Evolutionary conservation across 768 basidiomycete species (phyloP).

Genomic region (Suillus cothurnatus): DNA sequence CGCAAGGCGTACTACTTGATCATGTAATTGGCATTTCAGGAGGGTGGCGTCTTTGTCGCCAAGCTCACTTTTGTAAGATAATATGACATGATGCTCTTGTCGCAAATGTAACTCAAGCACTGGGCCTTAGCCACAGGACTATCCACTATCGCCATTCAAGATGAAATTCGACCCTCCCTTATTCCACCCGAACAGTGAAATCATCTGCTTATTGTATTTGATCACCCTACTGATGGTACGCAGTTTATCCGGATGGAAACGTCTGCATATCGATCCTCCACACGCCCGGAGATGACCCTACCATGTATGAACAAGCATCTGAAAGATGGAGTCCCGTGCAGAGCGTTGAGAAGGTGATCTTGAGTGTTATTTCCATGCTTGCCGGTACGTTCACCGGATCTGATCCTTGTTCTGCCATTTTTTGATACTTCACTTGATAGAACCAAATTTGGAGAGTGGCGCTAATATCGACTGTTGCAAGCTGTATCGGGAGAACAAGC

Average conservation of each 20-base stretch:
- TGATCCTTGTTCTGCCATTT: slow-evolving; percentile 4
- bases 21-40: slow-evolving; percentile 44
- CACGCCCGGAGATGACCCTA: slow-evolving; percentile 89
- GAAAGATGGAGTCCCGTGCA: slow-evolving; percentile 99
- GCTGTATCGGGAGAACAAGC: slow-evolving; percentile 86
- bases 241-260: slow-evolving; percentile 94
- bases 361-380: slow-evolving; percentile 96
- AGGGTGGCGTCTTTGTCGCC: slow-evolving; percentile 94
- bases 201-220: slow-evolving; percentile 12
- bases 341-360: slow-evolving; percentile 94
- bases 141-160: slow-evolving; percentile 98
- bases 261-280: slow-evolving; percentile 99
- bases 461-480: slow-evolving; percentile 99
- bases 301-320: slow-evolving; percentile 92
- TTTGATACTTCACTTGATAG: slow-evolving; percentile 37
- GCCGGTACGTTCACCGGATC: slow-evolving; percentile 60
- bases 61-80: slow-evolving; percentile 86
- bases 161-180: slow-evolving; percentile 98
- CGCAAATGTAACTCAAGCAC: slow-evolving; percentile 13
- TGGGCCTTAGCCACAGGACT: slow-evolving; percentile 73
- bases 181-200: slow-evolving; percentile 96
- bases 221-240: neutral
- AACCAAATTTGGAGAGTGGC: slow-evolving; percentile 96
- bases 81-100: slow-evolving; percentile 3
- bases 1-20: slow-evolving; percentile 6